Evolutionary conservation across 768 basidiomycete species (phyloP).

Genomic region (Clathrus columnatus): DNA sequence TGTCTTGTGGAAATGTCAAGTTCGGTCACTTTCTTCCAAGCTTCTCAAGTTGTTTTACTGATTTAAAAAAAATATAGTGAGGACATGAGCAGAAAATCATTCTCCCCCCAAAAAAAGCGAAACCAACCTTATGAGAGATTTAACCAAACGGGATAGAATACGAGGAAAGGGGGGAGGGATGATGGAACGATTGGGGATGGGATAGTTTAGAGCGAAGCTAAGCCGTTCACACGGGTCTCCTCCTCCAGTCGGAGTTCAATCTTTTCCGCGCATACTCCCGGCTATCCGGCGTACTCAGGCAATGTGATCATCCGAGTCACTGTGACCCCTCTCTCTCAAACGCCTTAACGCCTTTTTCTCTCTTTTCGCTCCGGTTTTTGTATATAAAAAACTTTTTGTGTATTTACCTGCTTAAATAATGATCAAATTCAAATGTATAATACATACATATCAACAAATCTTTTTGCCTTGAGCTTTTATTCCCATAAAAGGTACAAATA

Average conservation of each 20-base stretch:
- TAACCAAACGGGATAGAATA: neutral
- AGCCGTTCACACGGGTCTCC: neutral
- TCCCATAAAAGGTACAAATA: too few relatives aligned
- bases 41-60: too few relatives aligned
- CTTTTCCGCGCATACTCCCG: neutral
- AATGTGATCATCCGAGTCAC: neutral
- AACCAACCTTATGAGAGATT: neutral
- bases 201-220: neutral
- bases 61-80: neutral
- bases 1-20: too few relatives aligned
- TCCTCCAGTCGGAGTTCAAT: neutral
- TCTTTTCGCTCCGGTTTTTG: neutral
- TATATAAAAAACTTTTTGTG: too few relatives aligned
- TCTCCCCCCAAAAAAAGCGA: neutral
- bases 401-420: too few relatives aligned
- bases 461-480: too few relatives aligned
- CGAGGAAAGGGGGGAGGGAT: neutral
- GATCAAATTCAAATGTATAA: too few relatives aligned
- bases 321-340: neutral
- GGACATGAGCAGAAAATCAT: neutral
- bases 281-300: neutral
- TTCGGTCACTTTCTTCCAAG: too few relatives aligned
- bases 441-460: too few relatives aligned
- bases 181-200: too few relatives aligned
- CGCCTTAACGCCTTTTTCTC: neutral